Evolutionary conservation across 2,329 filamentous ascomycete genomes (phyloP), one percentile per base, ranked within the genome.

Genomic region (Botrytis elliptica): DNA sequence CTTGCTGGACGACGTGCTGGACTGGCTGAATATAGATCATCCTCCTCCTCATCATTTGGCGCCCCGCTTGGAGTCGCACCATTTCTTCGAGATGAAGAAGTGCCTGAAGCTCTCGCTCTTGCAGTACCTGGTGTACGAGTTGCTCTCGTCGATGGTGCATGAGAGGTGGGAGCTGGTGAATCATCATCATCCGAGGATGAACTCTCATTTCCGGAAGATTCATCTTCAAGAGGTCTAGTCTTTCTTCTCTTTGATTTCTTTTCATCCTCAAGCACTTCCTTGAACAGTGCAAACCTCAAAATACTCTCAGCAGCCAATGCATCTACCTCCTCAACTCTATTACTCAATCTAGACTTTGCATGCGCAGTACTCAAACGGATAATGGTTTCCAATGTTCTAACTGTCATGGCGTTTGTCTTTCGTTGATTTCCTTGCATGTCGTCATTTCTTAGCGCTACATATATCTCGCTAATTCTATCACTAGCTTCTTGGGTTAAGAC

Each of bases 351-450:
- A 10, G 95, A 90, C 84, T 98, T 99, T 75, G 96, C 96, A 79
- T 99, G 96, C 1, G 96, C 96, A 0, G 95, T 98, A 8, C 96
- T 93, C 29, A 99, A 87, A 90, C 96, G 96, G 81, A 99, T 98
- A n/a, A 99, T 88, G 0, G 96, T 99, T 83, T 99, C 96, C 25
- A 99, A 87, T 3, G 95, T 98, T 90, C 96, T 93, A 10, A 97
- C 95, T 16, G 96, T 99, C 86, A 99, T 93, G 7, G 96, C 96
- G 60, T 93, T 95, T 0, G 96, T 99, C 78, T 94, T 92, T 78
- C 96, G 91, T 83, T 97, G 93, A 80, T 97, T 98, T 73, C 94
- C 93, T 80, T 97, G 92, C 84, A 99, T 91, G 81, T 98, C 95
- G 79, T 99, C 96, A 81, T 99, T 99, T 77, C 96, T 90, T 33